A percentile compares a stretch with the other conserved stretches of the same genome.
Conservation (phyloP, 805 yeast genomes). For the Candida montana region DNA sequence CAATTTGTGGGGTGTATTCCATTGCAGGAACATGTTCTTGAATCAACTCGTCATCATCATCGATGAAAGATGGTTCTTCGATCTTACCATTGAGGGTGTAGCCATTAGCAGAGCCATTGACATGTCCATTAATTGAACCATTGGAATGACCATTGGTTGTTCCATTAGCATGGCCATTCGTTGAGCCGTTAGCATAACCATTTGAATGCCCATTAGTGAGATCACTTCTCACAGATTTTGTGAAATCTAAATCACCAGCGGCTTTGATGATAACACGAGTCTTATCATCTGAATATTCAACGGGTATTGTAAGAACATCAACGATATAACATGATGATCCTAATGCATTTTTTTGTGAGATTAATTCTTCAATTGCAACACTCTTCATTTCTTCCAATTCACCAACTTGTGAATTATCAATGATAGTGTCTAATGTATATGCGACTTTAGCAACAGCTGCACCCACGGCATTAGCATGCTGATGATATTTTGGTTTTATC, state of each 20-base stretch:
- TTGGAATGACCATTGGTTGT: background rate
- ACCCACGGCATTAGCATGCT: constrained; percentile 47
- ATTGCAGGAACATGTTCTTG: constrained; percentile 1
- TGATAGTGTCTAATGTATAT: background rate
- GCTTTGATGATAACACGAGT: constrained; percentile 18
- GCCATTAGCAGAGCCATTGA: background rate
- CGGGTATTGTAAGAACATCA: constrained; percentile 17
- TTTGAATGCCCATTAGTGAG: background rate
- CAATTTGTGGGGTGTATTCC: constrained; percentile 28
- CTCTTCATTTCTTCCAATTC: constrained; percentile 9
- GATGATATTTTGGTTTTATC: constrained; percentile 35
- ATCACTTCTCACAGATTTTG: background rate
- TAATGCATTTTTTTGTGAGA: constrained; percentile 9
- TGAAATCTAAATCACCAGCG: constrained; percentile 10
- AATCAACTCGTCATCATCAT: background rate
- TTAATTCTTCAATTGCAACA: constrained; percentile 15
- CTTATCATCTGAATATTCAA: constrained; percentile 18
- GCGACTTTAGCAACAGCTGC: constrained; percentile 44
- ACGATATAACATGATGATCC: constrained; percentile 12
- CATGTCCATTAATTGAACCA: background rate
- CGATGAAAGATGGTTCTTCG: background rate
- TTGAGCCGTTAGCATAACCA: background rate
- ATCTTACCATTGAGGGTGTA: too few species aligned
- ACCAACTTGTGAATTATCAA: background rate
- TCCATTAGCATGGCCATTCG: background rate